phyloP scores from a whole-genome alignment of 1,139 yeast species.

The Hansenula anomala region DNA sequence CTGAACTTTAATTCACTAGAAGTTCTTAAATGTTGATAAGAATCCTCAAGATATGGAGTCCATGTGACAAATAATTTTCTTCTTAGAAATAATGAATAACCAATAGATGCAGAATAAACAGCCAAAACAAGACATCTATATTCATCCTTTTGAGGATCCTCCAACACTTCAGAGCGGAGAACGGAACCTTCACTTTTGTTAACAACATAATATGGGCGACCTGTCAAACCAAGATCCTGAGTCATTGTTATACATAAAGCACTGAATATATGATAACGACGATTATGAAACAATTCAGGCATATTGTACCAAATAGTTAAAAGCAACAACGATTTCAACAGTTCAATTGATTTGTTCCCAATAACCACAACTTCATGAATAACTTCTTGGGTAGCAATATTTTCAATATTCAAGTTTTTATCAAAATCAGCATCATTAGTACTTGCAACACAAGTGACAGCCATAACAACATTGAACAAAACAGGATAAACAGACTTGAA shows the following conservation, averaged over 20 bases:
- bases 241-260: conserved; percentile 64
- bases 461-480: conserved; percentile 60
- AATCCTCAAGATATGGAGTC: conserved; percentile 48
- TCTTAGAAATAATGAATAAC: conserved; percentile 49
- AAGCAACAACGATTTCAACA: conserved; percentile 57
- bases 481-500: conserved; percentile 52
- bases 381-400: conserved; percentile 51
- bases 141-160: conserved; percentile 31
- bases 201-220: conserved; percentile 38
- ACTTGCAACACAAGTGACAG: conserved; percentile 48
- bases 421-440: conserved; percentile 23
- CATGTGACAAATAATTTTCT: conserved; percentile 50
- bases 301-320: conserved; percentile 78
- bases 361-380: conserved; percentile 60
- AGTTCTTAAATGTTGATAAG: conserved; percentile 45
- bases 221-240: conserved; percentile 73
- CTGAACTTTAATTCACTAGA: conserved; percentile 28
- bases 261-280: conserved; percentile 69
- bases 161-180: conserved; percentile 23
- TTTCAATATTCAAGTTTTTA: conserved; percentile 45
- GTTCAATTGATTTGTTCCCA: conserved; percentile 70
- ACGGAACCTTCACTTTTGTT: conserved; percentile 34
- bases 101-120: conserved; percentile 46
- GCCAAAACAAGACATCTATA: conserved; percentile 41
- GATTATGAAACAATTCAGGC: conserved; percentile 75